Conservation (phyloP, 805 yeast genomes). For the Starmerella vaccinii region DNA sequence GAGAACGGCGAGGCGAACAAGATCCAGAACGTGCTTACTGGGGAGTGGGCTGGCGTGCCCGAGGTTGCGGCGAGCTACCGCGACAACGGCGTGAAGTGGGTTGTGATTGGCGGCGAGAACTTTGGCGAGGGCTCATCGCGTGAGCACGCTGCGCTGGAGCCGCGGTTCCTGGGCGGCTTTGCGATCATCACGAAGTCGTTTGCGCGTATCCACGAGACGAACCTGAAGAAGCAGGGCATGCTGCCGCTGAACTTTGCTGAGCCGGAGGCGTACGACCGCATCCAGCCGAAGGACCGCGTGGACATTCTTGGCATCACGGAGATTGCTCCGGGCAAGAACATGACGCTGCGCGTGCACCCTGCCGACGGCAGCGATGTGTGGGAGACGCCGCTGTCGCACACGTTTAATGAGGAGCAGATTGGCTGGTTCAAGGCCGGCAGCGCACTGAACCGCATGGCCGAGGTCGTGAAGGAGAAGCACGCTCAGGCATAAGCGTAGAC, state of each 20-base stretch:
- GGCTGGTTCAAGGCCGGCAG: constrained; percentile 99
- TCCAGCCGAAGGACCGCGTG: constrained; percentile 79
- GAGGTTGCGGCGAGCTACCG: constrained; percentile 93
- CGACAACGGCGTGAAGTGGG: constrained; percentile 87
- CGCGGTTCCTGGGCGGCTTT: constrained; percentile 97
- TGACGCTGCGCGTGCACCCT: constrained; percentile 58
- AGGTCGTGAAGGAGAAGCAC: constrained; percentile 24
- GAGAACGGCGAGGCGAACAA: constrained; percentile 91
- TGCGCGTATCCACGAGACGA: constrained; percentile 98
- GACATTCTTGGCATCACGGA: constrained; percentile 75
- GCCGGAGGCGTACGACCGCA: constrained; percentile 85
- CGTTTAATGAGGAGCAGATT: constrained; percentile 92
- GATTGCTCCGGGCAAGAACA: constrained; percentile 86
- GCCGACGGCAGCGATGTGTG: constrained; percentile 68
- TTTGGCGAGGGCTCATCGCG: constrained; percentile 99
- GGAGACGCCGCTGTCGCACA: constrained; percentile 88
- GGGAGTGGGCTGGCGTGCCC: constrained; percentile 90
- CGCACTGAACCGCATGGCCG: constrained; percentile 93
- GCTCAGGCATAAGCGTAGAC: constrained; percentile 9
- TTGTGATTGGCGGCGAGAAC: constrained; percentile 96
- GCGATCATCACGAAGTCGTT: constrained; percentile 96
- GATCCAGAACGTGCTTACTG: constrained; percentile 82
- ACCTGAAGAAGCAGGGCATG: constrained; percentile 98
- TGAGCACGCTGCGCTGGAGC: constrained; percentile 99
- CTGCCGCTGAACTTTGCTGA: constrained; percentile 90